Evolutionary conservation across 139 green algal genomes (phyloP).

Genomic region (Zygnema circumcarinatum): DNA sequence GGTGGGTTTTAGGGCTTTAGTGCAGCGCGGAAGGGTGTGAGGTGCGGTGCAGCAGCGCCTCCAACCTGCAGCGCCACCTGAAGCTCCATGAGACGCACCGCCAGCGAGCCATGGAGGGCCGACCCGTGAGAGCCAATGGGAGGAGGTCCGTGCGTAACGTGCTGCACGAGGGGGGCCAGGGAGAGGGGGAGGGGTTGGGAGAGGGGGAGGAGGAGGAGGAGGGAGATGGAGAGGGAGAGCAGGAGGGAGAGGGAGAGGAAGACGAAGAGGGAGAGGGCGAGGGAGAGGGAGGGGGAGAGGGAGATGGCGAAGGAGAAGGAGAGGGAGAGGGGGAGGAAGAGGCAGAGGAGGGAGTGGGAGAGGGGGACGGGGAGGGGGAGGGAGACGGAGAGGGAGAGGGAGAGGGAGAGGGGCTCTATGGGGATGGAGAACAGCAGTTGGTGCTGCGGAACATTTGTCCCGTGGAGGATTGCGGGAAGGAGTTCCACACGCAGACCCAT

Average conservation of each 20-base stretch:
- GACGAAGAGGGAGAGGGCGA: neutral
- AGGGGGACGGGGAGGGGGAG: neutral
- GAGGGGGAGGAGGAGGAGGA: neutral
- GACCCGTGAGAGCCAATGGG: neutral
- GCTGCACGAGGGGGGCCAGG: neutral
- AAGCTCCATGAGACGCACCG: neutral
- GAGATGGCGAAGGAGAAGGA: neutral
- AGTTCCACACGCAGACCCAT: neutral
- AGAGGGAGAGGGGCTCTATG: neutral
- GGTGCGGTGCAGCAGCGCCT: slow-evolving; percentile 13
- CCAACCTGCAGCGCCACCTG: slow-evolving; percentile 36
- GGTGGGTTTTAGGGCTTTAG: neutral
- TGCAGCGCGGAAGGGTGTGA: slow-evolving; percentile 4
- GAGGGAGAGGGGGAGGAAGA: neutral
- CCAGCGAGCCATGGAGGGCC: neutral
- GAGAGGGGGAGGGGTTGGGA: neutral
- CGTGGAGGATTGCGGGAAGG: neutral
- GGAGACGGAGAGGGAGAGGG: neutral
- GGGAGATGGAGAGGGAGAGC: neutral
- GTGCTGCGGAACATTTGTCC: neutral
- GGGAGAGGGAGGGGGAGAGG: neutral
- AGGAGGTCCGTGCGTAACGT: neutral
- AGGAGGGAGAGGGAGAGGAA: neutral
- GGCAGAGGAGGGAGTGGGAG: neutral
- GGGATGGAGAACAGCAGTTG: neutral